phyloP scores from a whole-genome alignment of 2,329 filamentous ascomycete species.

The Didymella keratinophila region DNA sequence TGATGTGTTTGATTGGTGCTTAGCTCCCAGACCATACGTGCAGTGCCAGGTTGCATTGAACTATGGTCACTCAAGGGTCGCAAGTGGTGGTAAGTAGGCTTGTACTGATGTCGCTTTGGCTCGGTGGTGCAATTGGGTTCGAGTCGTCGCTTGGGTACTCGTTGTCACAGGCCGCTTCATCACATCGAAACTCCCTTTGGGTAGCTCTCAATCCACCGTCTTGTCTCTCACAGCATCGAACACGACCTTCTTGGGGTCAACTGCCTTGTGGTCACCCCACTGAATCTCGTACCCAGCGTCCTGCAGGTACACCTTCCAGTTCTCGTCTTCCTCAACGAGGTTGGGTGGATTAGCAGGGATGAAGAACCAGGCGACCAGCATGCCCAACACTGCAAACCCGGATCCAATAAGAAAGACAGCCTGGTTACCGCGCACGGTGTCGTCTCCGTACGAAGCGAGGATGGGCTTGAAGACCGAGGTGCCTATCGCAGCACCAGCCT shows the following conservation, averaged over 20 bases:
- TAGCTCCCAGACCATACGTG: no score
- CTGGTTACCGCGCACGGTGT: slow-evolving; percentile 34
- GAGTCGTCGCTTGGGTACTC: background rate
- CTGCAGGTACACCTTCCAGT: slow-evolving; percentile 35
- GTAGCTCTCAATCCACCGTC: slow-evolving; percentile 2
- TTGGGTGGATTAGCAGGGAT: slow-evolving; percentile 37
- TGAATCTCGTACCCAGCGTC: slow-evolving; percentile 33
- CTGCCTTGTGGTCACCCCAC: slow-evolving; percentile 34
- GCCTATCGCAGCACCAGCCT: slow-evolving; percentile 41
- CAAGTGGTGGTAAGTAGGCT: background rate
- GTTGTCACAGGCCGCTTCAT: background rate
- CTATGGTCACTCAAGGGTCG: background rate
- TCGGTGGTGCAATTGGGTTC: background rate
- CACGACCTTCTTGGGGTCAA: slow-evolving; percentile 27
- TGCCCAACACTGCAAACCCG: slow-evolving; percentile 36
- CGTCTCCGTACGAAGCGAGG: slow-evolving; percentile 32
- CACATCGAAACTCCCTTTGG: background rate
- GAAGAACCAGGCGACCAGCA: slow-evolving; percentile 38
- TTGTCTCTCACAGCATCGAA: slow-evolving; percentile 17
- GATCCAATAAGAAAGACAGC: slow-evolving; percentile 37
- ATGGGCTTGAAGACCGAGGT: slow-evolving; percentile 36
- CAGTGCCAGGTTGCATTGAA: no score
- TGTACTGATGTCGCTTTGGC: background rate
- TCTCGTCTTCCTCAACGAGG: slow-evolving; percentile 42
- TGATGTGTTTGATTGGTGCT: background rate